Percentiles rank a stretch among this genome's conserved stretches.
These are phyloP conservation scores for Cichorium intybus DNA, from an alignment of 140 eudicot species.

Conservation along the genomic window DNA sequence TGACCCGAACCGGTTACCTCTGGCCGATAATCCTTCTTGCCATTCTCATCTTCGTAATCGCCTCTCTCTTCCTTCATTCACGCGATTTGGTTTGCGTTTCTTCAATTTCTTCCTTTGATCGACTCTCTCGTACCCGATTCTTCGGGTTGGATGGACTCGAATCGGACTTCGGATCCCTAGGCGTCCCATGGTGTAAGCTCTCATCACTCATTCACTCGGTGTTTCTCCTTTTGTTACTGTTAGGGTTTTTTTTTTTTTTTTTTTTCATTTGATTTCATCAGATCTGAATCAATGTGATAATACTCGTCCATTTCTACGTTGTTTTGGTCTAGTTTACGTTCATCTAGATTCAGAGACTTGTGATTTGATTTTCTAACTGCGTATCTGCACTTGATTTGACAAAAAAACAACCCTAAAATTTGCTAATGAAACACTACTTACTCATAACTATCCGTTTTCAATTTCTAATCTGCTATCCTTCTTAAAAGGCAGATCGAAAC, in stretches of 20 bases:
- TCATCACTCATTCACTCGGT: background rate
- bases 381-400: no score
- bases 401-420: no score
- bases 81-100: slow-evolving; percentile 68
- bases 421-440: no score
- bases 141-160: slow-evolving; percentile 79
- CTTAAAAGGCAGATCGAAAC: slow-evolving; percentile 99
- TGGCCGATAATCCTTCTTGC: slow-evolving; percentile 44
- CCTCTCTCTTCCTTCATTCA: slow-evolving; percentile 41
- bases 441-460: slow-evolving; percentile 34
- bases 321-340: background rate
- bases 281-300: slow-evolving; percentile 20
- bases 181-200: slow-evolving; percentile 95
- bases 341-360: no score
- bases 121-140: slow-evolving; percentile 54
- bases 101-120: slow-evolving; percentile 60
- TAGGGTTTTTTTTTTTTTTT: slow-evolving; percentile 3
- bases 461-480: slow-evolving; percentile 57
- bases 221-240: no score
- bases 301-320: no score
- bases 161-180: slow-evolving; percentile 85
- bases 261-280: background rate
- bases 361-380: no score
- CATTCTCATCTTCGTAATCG: slow-evolving; percentile 23
- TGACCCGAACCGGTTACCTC: slow-evolving; percentile 58